Evolutionary conservation across 352 stramenopile genomes (phyloP).

Genomic region (Phytophthora nicotianae): DNA sequence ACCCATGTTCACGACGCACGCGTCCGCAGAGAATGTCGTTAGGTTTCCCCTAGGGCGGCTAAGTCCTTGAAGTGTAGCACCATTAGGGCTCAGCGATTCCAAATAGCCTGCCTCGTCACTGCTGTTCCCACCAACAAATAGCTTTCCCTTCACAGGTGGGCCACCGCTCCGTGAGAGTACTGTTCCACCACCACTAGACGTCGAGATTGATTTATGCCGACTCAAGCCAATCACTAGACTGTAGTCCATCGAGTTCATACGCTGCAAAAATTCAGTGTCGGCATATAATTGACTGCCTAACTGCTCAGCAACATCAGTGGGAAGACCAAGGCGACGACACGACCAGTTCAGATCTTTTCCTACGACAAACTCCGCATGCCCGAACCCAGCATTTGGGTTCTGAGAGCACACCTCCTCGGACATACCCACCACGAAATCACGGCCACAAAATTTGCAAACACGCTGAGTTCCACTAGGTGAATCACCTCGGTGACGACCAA

Average conservation of each 20-base stretch:
- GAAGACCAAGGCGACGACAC: constrained; percentile 73
- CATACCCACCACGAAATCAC: constrained; percentile 88
- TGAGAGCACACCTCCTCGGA: constrained; percentile 76
- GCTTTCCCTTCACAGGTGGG: constrained; percentile 37
- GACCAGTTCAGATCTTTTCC: constrained; percentile 91
- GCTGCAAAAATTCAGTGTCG: constrained; percentile 93
- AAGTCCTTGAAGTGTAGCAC: constrained; percentile 35
- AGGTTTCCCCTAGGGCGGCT: constrained; percentile 31
- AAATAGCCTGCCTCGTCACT: constrained; percentile 57
- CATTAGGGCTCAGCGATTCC: constrained; percentile 59
- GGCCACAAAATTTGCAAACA: constrained; percentile 88
- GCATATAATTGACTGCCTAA: constrained; percentile 86
- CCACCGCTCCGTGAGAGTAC: constrained; percentile 40
- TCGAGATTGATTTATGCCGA: constrained; percentile 49
- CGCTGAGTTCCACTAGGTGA: constrained; percentile 71
- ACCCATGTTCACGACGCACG: constrained; percentile 93
- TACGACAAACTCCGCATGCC: constrained; percentile 80
- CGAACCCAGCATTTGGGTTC: constrained; percentile 62
- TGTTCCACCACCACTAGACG: constrained; percentile 38
- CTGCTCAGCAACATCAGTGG: constrained; percentile 69
- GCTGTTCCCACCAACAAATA: constrained; percentile 39
- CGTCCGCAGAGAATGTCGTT: constrained; percentile 62
- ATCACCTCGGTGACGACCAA: constrained; percentile 75
- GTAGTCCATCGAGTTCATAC: constrained; percentile 98
- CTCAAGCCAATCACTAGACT: constrained; percentile 94